Conservation (phyloP, 257 asterid genomes). For the Capsicum chinense region DNA sequence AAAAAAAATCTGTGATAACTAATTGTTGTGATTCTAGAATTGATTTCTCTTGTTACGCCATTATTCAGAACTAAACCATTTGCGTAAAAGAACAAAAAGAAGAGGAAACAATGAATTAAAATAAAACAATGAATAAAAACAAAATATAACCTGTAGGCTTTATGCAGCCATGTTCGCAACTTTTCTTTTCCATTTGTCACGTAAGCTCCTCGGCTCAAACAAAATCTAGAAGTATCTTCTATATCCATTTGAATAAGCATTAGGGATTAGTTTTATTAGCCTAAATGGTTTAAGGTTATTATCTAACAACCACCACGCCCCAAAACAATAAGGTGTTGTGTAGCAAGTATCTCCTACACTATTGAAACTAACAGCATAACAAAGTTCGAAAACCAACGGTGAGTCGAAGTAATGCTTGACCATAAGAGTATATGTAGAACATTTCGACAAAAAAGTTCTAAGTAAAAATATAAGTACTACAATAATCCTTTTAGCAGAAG, state of each 20-base stretch:
- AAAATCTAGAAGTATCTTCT: neutral
- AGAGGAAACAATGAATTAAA: neutral
- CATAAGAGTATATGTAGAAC: slow-evolving; percentile 1
- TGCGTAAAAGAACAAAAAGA: neutral
- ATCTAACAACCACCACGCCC: neutral
- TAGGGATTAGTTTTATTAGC: neutral
- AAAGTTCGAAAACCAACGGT: slow-evolving; percentile 4
- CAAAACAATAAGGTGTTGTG: slow-evolving; percentile 3
- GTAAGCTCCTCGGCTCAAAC: slow-evolving; percentile 16
- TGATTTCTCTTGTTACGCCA: neutral
- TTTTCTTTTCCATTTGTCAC: neutral
- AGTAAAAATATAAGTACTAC: neutral
- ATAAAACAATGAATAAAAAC: neutral
- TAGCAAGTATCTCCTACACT: slow-evolving; percentile 23
- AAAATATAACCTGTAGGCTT: neutral
- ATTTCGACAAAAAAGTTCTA: neutral
- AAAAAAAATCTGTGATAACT: neutral
- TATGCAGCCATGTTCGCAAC: neutral
- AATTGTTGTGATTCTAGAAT: neutral
- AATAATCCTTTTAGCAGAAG: neutral
- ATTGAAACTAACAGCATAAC: neutral
- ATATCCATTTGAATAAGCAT: neutral
- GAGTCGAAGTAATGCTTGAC: slow-evolving; percentile 4
- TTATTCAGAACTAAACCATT: neutral
- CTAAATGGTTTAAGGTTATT: neutral